These are phyloP conservation scores for Kluyveromyces aestuarii DNA, from an alignment of 805 yeast genomes.

Conservation along the genomic window DNA sequence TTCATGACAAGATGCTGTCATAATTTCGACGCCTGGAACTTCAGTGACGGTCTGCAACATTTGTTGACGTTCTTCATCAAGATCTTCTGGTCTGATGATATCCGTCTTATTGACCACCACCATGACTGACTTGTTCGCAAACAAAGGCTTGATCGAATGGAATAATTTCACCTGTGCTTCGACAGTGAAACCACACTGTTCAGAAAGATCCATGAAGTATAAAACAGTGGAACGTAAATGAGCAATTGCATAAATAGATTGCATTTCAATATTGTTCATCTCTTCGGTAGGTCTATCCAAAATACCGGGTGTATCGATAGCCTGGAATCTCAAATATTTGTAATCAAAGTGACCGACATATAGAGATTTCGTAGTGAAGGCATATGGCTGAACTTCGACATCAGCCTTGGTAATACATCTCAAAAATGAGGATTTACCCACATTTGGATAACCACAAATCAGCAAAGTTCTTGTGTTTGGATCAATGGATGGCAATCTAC, in stretches of 20 bases:
- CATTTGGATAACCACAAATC: conserved; percentile 98
- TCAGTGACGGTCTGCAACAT: conserved; percentile 56
- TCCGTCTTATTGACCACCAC: conserved; percentile 95
- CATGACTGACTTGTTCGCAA: conserved; percentile 93
- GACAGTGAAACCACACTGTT: conserved; percentile 96
- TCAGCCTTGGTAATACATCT: conserved; percentile 93
- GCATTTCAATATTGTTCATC: conserved; percentile 99
- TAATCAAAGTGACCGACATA: conserved; percentile 99
- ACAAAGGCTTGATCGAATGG: conserved; percentile 94
- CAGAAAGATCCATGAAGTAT: conserved; percentile 97
- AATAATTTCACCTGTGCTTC: conserved; percentile 96
- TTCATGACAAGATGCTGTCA: conserved; percentile 87
- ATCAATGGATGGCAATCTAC: conserved; percentile 95
- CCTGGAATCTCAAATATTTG: conserved; percentile 95
- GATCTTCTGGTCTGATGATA: conserved; percentile 76
- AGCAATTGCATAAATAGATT: conserved; percentile 96
- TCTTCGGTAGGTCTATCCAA: conserved; percentile 98
- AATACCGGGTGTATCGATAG: conserved; percentile 98
- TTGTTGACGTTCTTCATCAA: conserved; percentile 65
- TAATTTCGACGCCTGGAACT: conserved; percentile 78
- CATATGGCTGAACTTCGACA: conserved; percentile 98
- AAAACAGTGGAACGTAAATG: conserved; percentile 93
- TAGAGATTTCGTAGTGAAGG: conserved; percentile 94
- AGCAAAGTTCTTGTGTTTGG: conserved; percentile 97
- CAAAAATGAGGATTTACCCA: conserved; percentile 95